Percentiles rank a stretch among this genome's conserved stretches.
Evolutionary conservation across 257 asterid genomes (phyloP).

Genomic region (Nicotiana tomentosiformis): DNA sequence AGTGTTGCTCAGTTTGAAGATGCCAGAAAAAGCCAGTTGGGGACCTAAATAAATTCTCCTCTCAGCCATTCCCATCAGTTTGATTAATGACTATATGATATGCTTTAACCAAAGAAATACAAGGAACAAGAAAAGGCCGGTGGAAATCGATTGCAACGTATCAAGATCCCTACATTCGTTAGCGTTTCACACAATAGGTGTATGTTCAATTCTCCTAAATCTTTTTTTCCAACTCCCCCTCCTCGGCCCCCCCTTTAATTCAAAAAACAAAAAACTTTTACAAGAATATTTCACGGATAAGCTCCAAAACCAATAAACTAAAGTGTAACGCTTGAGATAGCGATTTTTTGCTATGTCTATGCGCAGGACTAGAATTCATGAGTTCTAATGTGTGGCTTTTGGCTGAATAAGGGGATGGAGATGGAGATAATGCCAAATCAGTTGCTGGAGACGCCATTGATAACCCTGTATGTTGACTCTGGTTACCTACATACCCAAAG

Average conservation of each 20-base stretch:
- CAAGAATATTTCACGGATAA: not conserved
- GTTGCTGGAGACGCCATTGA: not conserved
- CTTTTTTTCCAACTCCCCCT: not conserved
- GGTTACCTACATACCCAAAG: not conserved
- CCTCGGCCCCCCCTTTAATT: too few relatives aligned
- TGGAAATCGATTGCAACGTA: not conserved
- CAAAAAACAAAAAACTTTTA: not conserved
- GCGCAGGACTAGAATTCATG: not conserved
- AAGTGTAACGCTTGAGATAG: not conserved
- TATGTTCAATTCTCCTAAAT: not conserved
- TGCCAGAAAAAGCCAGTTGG: not conserved
- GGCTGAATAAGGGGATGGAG: slow-evolving; percentile 1
- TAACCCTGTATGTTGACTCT: not conserved
- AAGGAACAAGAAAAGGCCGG: not conserved
- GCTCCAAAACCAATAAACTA: not conserved
- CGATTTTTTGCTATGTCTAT: not conserved
- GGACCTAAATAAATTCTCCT: not conserved
- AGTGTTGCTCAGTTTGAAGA: not conserved
- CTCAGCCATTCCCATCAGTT: not conserved
- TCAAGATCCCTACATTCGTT: not conserved
- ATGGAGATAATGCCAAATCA: slow-evolving; percentile 2
- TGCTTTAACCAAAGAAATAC: too few relatives aligned
- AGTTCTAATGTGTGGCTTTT: not conserved
- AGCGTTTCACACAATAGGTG: not conserved
- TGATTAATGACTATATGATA: not conserved